phyloP scores from a whole-genome alignment of 2,329 filamentous ascomycete species.

The Penicillium crustosum region DNA sequence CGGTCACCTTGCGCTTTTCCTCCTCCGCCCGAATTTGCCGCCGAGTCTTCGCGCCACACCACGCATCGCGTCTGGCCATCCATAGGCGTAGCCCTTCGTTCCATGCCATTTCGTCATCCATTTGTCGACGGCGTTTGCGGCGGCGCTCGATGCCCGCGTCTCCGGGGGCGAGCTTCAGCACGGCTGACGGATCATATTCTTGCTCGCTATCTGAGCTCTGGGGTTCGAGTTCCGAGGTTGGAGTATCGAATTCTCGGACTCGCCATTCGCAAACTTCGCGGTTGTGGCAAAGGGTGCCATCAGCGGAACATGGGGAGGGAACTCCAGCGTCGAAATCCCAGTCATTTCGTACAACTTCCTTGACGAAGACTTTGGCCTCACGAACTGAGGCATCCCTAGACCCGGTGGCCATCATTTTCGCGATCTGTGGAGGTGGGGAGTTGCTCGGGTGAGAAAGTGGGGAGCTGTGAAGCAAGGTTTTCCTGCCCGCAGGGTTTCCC shows the following conservation, averaged over 20 bases:
- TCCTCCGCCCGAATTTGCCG: conserved; percentile 27
- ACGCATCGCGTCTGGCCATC: conserved; percentile 72
- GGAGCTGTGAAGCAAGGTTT: conserved; percentile 15
- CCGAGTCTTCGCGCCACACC: conserved; percentile 67
- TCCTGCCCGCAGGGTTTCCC: conserved; percentile 8
- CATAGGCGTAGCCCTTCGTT: conserved; percentile 83
- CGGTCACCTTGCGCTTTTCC: conserved; percentile 12
- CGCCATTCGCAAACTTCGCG: conserved; percentile 39
- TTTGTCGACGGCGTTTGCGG: conserved; percentile 56
- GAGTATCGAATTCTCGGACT: conserved; percentile 38
- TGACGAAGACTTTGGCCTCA: conserved; percentile 43
- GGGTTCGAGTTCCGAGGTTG: conserved; percentile 39
- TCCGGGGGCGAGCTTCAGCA: conserved; percentile 34
- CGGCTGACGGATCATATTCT: conserved; percentile 10
- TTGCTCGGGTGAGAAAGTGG: conserved; percentile 12
- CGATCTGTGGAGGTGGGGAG: conserved; percentile 12
- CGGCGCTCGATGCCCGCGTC: conserved; percentile 52
- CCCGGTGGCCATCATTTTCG: conserved; percentile 25
- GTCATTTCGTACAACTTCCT: conserved; percentile 43
- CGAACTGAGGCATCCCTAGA: conserved; percentile 42
- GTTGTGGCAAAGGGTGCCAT: conserved; percentile 21
- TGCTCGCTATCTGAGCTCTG: conserved; percentile 22
- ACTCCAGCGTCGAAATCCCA: conserved; percentile 39
- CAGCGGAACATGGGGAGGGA: conserved; percentile 21
- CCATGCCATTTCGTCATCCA: conserved; percentile 68